phyloP scores from a whole-genome alignment of 2,329 filamentous ascomycete genomes.

The Ophiostoma sp. region DNA sequence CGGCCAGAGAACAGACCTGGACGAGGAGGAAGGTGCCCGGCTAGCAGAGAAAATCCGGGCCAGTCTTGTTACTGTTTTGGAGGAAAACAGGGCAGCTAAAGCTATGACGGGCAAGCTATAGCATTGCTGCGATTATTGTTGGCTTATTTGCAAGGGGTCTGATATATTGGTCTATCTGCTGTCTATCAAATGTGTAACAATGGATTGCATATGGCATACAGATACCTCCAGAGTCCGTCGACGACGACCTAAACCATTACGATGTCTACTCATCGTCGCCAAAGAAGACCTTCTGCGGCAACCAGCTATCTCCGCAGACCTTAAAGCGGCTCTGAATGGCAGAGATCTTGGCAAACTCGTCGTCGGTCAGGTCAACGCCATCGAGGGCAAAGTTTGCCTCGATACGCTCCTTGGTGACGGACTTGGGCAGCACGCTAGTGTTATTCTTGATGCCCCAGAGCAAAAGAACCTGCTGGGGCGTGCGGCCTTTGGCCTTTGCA shows the following conservation, averaged over 20 bases:
- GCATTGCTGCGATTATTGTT: background rate
- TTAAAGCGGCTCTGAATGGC: conserved; percentile 72
- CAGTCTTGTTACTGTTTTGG: background rate
- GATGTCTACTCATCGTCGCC: conserved; percentile 67
- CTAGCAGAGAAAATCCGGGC: conserved; percentile 42
- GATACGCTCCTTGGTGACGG: conserved; percentile 67
- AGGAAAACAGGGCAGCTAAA: background rate
- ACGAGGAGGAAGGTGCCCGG: conserved; percentile 64
- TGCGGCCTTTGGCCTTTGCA: conserved; percentile 61
- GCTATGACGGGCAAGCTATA: background rate
- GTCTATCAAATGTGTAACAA: background rate
- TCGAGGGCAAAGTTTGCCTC: conserved; percentile 64
- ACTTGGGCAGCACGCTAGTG: conserved; percentile 82
- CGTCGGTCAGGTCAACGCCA: conserved; percentile 64
- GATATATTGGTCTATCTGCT: background rate
- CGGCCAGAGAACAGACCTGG: conserved; percentile 65
- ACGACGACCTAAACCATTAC: background rate
- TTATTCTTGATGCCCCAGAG: conserved; percentile 77
- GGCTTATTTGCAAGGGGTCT: background rate
- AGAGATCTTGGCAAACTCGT: conserved; percentile 65
- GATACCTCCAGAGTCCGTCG: background rate
- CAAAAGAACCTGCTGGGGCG: conserved; percentile 69
- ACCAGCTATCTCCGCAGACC: conserved; percentile 69
- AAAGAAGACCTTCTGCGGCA: conserved; percentile 76
- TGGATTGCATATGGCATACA: background rate